These are phyloP conservation scores for Lactarius trivialis DNA, from an alignment of 768 basidiomycete genomes.

Conservation along the genomic window DNA sequence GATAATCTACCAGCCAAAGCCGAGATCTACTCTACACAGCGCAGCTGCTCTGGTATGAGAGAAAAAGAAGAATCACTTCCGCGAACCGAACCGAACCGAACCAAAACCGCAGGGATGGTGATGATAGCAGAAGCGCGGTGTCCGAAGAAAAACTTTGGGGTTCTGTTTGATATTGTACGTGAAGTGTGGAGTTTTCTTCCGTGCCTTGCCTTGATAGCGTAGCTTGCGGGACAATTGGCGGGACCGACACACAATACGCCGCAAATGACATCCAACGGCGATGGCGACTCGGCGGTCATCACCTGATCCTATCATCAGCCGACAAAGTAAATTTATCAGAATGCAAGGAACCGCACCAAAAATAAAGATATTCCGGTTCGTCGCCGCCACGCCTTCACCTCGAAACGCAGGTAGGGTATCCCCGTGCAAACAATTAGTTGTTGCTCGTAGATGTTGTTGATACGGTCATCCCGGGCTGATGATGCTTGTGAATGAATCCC, in stretches of 20 bases:
- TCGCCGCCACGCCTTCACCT: background rate
- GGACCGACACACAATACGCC: no score
- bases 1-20: background rate
- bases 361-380: background rate
- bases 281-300: no score
- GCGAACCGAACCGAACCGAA: background rate
- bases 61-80: background rate
- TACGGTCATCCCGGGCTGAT: background rate
- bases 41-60: background rate
- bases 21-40: background rate
- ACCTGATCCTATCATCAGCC: no score
- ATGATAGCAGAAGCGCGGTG: background rate
- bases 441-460: no score
- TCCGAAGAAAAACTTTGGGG: background rate
- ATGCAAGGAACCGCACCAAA: no score
- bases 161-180: no score
- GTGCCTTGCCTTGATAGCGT: background rate
- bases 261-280: no score
- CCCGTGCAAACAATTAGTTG: no score
- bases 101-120: background rate
- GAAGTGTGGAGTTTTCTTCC: no score
- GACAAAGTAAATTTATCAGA: no score
- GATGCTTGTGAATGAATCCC: background rate
- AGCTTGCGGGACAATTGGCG: background rate
- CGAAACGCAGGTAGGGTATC: no score